Evolutionary conservation across 192 early-diverging fungal species (phyloP).

Genomic region (Umbelopsis vinacea): DNA sequence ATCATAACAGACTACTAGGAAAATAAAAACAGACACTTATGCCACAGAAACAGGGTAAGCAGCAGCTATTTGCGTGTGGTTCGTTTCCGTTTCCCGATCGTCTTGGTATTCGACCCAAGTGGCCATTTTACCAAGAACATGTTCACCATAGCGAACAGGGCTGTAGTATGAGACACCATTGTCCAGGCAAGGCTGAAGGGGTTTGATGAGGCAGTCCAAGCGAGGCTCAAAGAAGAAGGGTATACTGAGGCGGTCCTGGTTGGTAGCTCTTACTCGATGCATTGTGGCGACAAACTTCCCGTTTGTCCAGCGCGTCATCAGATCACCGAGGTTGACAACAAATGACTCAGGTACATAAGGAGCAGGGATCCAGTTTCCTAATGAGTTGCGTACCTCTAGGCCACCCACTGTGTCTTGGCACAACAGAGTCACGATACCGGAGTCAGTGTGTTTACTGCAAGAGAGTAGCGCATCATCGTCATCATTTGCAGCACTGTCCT

Average conservation of each 20-base stretch:
- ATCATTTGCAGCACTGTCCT: constrained; percentile 8
- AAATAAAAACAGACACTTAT: background rate
- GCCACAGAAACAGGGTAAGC: background rate
- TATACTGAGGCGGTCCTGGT: constrained; percentile 12
- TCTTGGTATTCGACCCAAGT: constrained; percentile 19
- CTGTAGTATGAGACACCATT: background rate
- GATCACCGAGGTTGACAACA: constrained; percentile 15
- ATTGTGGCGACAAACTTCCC: constrained; percentile 8
- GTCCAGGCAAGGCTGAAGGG: background rate
- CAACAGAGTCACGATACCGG: background rate
- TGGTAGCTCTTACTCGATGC: constrained; percentile 7
- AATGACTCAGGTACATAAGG: constrained; percentile 13
- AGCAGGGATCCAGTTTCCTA: constrained; percentile 13
- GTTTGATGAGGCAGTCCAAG: background rate
- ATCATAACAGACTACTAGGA: no score
- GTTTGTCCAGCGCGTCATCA: constrained; percentile 8
- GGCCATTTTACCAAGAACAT: constrained; percentile 16
- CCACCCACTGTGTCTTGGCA: constrained; percentile 12
- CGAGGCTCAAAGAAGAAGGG: constrained; percentile 17
- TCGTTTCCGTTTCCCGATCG: background rate
- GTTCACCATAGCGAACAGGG: background rate
- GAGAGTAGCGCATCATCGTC: constrained; percentile 16
- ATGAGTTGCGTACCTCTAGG: background rate
- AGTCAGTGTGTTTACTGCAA: constrained; percentile 14
- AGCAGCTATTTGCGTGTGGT: background rate